phyloP scores from a whole-genome alignment of 768 basidiomycete genomes.

The Rhizopogon rudus region DNA sequence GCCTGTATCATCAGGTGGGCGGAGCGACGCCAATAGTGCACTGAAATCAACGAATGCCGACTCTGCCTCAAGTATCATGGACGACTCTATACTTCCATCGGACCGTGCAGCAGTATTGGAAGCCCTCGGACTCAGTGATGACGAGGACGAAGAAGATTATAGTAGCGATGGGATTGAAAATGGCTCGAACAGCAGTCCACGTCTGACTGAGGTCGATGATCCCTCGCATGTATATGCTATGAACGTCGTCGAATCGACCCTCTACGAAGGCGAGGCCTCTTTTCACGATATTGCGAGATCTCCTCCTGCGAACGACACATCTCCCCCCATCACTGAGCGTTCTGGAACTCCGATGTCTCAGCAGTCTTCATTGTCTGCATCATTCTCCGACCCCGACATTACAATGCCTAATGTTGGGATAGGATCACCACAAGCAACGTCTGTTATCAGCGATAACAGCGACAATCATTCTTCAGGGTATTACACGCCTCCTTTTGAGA shows the following conservation, averaged over 20 bases:
- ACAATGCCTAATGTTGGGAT: background rate
- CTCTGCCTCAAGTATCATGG: background rate
- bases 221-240: background rate
- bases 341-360: background rate
- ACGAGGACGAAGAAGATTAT: background rate
- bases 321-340: background rate
- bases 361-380: background rate
- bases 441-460: background rate
- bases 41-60: too few relatives aligned
- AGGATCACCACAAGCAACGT: background rate
- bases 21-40: background rate
- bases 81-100: background rate
- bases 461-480: slow-evolving; percentile 3
- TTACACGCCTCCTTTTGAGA: background rate
- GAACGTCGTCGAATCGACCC: background rate
- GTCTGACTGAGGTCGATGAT: background rate
- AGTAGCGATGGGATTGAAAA: background rate
- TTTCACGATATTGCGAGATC: too few relatives aligned
- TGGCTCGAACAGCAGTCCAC: background rate
- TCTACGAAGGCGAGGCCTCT: background rate
- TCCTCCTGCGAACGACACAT: background rate
- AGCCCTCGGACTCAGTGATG: slow-evolving; percentile 5
- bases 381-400: background rate
- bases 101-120: slow-evolving; percentile 1
- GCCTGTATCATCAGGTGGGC: background rate